These are phyloP conservation scores for Plasmodium inui DNA, from an alignment of 169 alveolate species.

Conservation along the genomic window DNA sequence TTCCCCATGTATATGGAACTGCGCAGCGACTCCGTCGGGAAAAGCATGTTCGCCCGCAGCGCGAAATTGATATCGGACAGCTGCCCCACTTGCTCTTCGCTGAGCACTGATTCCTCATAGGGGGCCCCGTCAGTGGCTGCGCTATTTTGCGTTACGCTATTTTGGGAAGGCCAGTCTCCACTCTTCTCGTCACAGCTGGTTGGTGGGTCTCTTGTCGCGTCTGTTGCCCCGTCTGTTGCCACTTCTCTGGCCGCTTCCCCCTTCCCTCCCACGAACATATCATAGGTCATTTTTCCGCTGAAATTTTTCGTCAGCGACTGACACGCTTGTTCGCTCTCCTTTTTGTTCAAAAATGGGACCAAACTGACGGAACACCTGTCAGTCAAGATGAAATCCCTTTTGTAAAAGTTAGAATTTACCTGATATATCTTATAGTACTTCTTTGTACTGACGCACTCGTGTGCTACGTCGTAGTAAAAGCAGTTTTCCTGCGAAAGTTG, in stretches of 20 bases:
- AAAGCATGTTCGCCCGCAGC: slow-evolving; percentile 25
- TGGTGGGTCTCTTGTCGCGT: too few species aligned
- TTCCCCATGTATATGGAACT: slow-evolving; percentile 59
- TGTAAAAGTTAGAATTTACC: slow-evolving; percentile 34
- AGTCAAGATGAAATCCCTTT: neutral
- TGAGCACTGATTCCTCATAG: neutral
- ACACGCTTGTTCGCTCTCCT: slow-evolving; percentile 15
- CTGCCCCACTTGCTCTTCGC: slow-evolving; percentile 20
- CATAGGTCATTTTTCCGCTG: slow-evolving; percentile 36
- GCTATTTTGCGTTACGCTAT: neutral
- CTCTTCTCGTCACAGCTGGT: neutral
- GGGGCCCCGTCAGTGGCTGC: neutral
- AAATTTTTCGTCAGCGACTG: slow-evolving; percentile 14
- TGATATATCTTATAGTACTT: slow-evolving; percentile 49
- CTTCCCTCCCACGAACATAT: neutral
- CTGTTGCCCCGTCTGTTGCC: neutral
- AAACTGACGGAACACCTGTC: slow-evolving; percentile 9
- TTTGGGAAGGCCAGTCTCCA: too few species aligned
- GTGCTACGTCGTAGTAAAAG: slow-evolving; percentile 27
- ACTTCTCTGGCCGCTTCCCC: neutral
- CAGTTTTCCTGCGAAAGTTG: slow-evolving; percentile 1
- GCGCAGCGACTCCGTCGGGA: slow-evolving; percentile 23
- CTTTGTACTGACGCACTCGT: slow-evolving; percentile 54
- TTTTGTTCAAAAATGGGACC: slow-evolving; percentile 20
- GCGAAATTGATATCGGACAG: slow-evolving; percentile 12